phyloP scores from a whole-genome alignment of 2,329 filamentous ascomycete species.

The Pezicula neosporulosa region DNA sequence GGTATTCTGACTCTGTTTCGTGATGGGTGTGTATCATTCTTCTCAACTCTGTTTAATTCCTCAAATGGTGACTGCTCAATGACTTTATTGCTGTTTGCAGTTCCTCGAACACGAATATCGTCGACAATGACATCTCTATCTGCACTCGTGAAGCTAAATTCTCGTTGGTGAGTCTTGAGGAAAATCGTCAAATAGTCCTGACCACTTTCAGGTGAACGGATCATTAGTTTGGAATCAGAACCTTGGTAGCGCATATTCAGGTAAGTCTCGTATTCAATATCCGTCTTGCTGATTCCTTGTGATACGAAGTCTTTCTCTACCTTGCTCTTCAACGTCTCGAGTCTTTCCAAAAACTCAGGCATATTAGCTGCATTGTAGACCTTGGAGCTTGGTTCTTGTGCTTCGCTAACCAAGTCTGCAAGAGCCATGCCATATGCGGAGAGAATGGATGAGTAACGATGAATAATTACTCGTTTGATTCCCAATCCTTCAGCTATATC shows the following conservation, averaged over 20 bases:
- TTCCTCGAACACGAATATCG: constrained; percentile 79
- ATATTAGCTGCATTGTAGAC: constrained; percentile 48
- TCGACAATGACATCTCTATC: constrained; percentile 84
- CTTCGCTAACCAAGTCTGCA: constrained; percentile 87
- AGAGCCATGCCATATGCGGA: constrained; percentile 91
- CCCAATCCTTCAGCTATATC: constrained; percentile 27
- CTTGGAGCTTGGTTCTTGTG: constrained; percentile 70
- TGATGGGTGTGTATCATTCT: not conserved
- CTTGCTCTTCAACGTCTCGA: constrained; percentile 65
- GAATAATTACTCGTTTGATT: not conserved
- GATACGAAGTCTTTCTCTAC: constrained; percentile 58
- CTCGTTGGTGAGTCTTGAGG: constrained; percentile 78
- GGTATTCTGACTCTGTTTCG: not conserved
- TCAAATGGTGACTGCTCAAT: constrained; percentile 16
- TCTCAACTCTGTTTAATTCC: not conserved
- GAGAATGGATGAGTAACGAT: constrained; percentile 32
- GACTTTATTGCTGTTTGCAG: constrained; percentile 70
- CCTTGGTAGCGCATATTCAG: constrained; percentile 89
- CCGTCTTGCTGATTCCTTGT: constrained; percentile 71
- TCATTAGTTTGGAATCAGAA: constrained; percentile 86
- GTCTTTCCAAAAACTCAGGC: constrained; percentile 32
- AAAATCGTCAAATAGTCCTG: constrained; percentile 74
- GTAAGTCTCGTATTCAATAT: constrained; percentile 85
- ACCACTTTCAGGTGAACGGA: constrained; percentile 64
- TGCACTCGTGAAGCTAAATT: constrained; percentile 76